Evolutionary conservation across 768 basidiomycete species (phyloP), one percentile per base, ranked within the genome.

Genomic region (Melanogaster broomeanus): DNA sequence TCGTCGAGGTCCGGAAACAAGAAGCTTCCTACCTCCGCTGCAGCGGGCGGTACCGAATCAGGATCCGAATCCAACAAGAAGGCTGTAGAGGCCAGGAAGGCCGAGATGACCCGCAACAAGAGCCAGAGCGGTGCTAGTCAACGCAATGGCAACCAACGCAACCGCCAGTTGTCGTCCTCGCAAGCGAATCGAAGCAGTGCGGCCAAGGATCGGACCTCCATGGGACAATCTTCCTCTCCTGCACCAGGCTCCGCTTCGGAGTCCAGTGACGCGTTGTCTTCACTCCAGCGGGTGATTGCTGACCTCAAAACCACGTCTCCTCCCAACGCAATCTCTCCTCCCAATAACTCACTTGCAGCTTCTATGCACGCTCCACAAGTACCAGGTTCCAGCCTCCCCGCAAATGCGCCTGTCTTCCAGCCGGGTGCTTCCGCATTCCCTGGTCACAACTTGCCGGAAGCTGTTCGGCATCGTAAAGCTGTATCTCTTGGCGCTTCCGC

Each of bases 221-320:
- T 63, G 56, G 48, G 65, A 61, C 53, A 67, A 63, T 64, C 69
- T 44, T 65, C 78, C 34, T 66, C 76, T 15, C 79, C 83, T 33
- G 77, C 76, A 34, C 79, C 81, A 53, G 66, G 67, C 40, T 74
- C 80, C 56, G 74, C 70, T 56, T 77, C 76, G 31, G 87, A 90
- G 58, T 80, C 82, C 19, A 90, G 88, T 64, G 87, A 88, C 66
- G 90, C 88, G 16, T 76, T 93, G 52, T 88, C 88, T 53, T 92
- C 90, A 25, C 82, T 98, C 47, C 93, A 98, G 65, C 84, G 91
- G 51, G 88, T 97, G 68, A 98, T 98, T 60, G 90, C 90, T 49
- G 94, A 98, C 69, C 77, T 97, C 57, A 96, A 93, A 78, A 87
- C 88, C 16, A 80, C 91, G 3, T 85, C 90, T 47, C 84, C 89